Conservation (phyloP, 768 basidiomycete genomes). For the Omphalotus guepiniiformis region DNA sequence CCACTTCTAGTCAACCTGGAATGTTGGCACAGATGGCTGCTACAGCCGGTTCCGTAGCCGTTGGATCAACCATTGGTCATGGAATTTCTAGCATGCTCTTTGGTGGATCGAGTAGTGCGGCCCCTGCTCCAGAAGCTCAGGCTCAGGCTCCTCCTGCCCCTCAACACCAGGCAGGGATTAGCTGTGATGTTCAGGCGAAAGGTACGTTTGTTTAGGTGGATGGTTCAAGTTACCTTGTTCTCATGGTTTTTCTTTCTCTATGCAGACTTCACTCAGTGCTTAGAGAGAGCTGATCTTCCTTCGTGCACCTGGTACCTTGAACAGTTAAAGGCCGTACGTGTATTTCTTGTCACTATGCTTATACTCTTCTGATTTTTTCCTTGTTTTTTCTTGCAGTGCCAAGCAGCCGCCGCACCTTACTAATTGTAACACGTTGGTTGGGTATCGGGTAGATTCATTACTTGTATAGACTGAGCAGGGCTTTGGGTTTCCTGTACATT, state of each 20-base stretch:
- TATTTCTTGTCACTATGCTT: not conserved
- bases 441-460: too few relatives aligned
- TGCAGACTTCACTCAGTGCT: constrained; percentile 77
- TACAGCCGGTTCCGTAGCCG: constrained; percentile 85
- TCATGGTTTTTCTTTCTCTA: not conserved
- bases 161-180: constrained; percentile 38
- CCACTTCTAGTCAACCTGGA: constrained; percentile 52
- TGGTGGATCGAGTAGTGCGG: constrained; percentile 52
- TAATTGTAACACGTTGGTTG: too few relatives aligned
- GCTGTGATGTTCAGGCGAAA: constrained; percentile 80
- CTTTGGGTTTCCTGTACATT: too few relatives aligned
- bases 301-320: constrained; percentile 87
- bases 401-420: constrained; percentile 66
- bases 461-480: too few relatives aligned
- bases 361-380: constrained; percentile 7
- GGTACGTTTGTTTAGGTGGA: constrained; percentile 42
- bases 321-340: constrained; percentile 79
- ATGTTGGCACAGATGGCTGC: constrained; percentile 84
- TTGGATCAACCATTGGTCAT: constrained; percentile 86
- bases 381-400: constrained; percentile 46
- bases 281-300: constrained; percentile 75
- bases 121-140: constrained; percentile 42
- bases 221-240: too few relatives aligned
- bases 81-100: constrained; percentile 90
- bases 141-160: constrained; percentile 44